Base-by-base conservation (phyloP, 805 yeast genomes). In the Helenozyma baotianmanensis region DNA sequence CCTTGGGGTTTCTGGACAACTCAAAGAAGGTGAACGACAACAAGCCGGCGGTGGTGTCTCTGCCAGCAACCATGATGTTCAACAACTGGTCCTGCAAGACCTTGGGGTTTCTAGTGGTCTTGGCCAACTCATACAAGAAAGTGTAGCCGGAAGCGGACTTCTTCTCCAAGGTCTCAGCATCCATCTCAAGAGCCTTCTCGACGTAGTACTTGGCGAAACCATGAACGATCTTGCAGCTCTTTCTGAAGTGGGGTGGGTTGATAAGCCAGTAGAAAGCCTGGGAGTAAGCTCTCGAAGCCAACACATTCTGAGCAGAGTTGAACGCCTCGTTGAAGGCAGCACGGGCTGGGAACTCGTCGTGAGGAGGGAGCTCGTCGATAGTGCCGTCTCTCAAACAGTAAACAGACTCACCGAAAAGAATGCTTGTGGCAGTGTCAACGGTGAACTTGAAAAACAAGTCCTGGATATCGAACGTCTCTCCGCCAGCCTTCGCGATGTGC, bases 31-130 rank as follows among this genome's bases (percentile, higher is more conserved):
- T 39, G 35, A 60, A 60, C 16, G 66, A 58, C 38, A 62, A 50
- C 33, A 60, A 51, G 2, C 64, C 68, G 10, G 69, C 69, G 15
- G 69, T 63, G 21, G 69, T 63, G 43, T 63, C 69, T 54, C 69
- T 60, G 12, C 68, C 69, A 24, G 69, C 69, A 22, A 63, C 46
- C 51, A 63, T 54, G 28, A 63, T 63, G 37, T 63, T 63, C 42
- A 63, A 56, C 38, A 60, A 48, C 38, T 63, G 69, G 40, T 63
- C 67, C 38, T 60, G 54, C 35, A 63, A 56, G 8, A 53, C 46
- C 38, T 48, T 49, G 10, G 64, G 65, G 38, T 63, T 51, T 39
- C 56, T 54, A 9, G 68, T 61, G 29, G 59, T 56, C 42, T 62
- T 61, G 23, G 49, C 66, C 43, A 62, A 57, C 42, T 62, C 68